Base-by-base conservation (phyloP, 441 rosid genomes). In the Erodium moschatum region DNA sequence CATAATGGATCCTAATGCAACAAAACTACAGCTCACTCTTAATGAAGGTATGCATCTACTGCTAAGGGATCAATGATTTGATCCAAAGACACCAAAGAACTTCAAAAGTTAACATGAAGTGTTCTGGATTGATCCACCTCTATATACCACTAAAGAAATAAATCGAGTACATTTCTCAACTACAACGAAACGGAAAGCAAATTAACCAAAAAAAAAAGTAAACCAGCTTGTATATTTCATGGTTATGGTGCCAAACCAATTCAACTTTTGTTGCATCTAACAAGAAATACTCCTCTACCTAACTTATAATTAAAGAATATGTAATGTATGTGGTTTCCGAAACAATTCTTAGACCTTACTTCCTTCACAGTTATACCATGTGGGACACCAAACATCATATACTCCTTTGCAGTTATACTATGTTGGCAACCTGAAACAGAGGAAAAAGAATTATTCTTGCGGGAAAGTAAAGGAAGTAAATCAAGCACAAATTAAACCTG, bases 391-490 rank as follows among this genome's bases (percentile, higher is more conserved):
- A 18, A 12, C 33, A 60, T 60, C n/a, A 21, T 20, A 21, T 24
- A 62, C 65, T 24, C 16, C 15, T 24, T 24, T 21, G 35, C 16
- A 24, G 5, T 24, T 24, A 27, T 62, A 21, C 33, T 21, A 60
- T 29, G 65, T 62, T 62, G 65, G 35, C 38, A 12, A 29, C 65
- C 65, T 62, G 65, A 62, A 62, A 62, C 38, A 13, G 35, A 58
- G 6, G 31, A 62, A 24, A 62, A 62, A 12, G 16, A 62, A 27
- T 62, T 24, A 29, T 24, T 62, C 65, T 62, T 62, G 10, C 0
- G 38, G 18, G 1, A 13, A 13, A 62, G 18, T 3, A 13, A 13
- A 62, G 35, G 10, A 24, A 13, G 33, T 27, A 27, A 62, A 58
- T 20, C 61, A 58, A 20, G 64, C 27, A 58, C 64, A 58, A 58